A percentile compares a stretch with the other conserved stretches of the same genome.
Conservation (phyloP, 148 eudicot species). For the Chenopodium quinoa region DNA sequence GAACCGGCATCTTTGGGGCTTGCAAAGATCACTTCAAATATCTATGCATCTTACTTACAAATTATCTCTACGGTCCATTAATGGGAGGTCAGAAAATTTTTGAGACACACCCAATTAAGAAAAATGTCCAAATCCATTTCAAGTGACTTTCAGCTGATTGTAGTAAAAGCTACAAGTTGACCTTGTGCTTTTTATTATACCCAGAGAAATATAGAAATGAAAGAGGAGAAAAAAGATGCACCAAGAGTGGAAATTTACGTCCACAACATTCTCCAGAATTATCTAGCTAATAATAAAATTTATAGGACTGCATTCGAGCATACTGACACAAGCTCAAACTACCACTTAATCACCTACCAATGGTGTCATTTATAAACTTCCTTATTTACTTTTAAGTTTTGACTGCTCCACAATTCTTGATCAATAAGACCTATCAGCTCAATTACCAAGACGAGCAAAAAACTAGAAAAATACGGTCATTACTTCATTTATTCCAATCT, state of each 20-base stretch:
- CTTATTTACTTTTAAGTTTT: too few species aligned
- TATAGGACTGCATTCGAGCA: too few species aligned
- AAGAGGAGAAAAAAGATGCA: too few species aligned
- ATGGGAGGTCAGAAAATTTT: neutral
- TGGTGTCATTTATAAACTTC: too few species aligned
- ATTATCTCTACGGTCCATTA: neutral
- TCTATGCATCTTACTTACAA: neutral
- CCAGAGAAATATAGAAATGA: too few species aligned
- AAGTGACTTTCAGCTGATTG: neutral
- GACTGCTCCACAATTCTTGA: too few species aligned
- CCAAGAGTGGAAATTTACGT: too few species aligned
- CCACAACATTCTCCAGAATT: too few species aligned
- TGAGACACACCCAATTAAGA: neutral
- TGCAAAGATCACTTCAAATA: neutral
- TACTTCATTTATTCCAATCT: neutral
- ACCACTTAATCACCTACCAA: too few species aligned
- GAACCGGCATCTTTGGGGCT: neutral
- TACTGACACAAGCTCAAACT: too few species aligned
- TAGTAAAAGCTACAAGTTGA: neutral
- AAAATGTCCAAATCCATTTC: neutral
- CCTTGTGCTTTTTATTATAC: neutral
- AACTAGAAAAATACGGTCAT: neutral
- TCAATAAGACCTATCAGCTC: too few species aligned
- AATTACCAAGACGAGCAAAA: neutral
- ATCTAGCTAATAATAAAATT: too few species aligned